Conservation (phyloP, 805 yeast genomes). For the Kockiozyma suomiensis region DNA sequence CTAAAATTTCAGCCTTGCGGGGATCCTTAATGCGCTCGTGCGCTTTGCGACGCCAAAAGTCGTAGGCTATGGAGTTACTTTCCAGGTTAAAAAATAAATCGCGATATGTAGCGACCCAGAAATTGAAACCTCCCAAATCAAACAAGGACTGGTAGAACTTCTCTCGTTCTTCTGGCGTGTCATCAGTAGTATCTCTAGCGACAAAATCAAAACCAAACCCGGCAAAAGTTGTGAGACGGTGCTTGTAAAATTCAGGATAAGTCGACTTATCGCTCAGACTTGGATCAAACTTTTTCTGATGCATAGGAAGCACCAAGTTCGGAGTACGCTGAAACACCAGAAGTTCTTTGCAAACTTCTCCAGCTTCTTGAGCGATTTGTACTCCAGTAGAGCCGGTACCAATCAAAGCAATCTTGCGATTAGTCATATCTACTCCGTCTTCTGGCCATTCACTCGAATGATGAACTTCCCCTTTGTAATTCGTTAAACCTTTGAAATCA, state of each 20-base stretch:
- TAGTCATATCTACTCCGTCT: constrained; percentile 32
- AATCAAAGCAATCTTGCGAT: constrained; percentile 36
- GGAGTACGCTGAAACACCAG: constrained; percentile 40
- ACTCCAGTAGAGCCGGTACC: constrained; percentile 44
- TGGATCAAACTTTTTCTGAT: constrained; percentile 24
- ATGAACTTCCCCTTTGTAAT: constrained; percentile 36
- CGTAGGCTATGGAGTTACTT: constrained; percentile 34
- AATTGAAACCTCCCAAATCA: constrained; percentile 39
- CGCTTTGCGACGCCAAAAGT: constrained; percentile 37
- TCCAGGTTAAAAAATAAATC: constrained; percentile 34
- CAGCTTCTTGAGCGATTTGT: constrained; percentile 38
- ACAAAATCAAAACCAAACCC: constrained; percentile 33
- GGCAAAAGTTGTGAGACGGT: constrained; percentile 33
- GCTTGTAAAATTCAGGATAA: constrained; percentile 26
- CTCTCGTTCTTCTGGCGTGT: constrained; percentile 33
- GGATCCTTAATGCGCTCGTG: constrained; percentile 36
- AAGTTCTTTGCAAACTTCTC: constrained; percentile 30
- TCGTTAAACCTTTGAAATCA: constrained; percentile 34
- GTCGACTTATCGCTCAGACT: constrained; percentile 7
- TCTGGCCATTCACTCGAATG: constrained; percentile 41
- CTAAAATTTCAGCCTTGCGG: constrained; percentile 32
- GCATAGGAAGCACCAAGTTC: constrained; percentile 39
- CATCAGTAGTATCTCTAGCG: constrained; percentile 31
- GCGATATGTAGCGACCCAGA: constrained; percentile 39
- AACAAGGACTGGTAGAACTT: constrained; percentile 35